Percentiles rank a stretch among this genome's conserved stretches.
phyloP scores from a whole-genome alignment of 257 asterid genomes.

The Leptodermis oblonga region DNA sequence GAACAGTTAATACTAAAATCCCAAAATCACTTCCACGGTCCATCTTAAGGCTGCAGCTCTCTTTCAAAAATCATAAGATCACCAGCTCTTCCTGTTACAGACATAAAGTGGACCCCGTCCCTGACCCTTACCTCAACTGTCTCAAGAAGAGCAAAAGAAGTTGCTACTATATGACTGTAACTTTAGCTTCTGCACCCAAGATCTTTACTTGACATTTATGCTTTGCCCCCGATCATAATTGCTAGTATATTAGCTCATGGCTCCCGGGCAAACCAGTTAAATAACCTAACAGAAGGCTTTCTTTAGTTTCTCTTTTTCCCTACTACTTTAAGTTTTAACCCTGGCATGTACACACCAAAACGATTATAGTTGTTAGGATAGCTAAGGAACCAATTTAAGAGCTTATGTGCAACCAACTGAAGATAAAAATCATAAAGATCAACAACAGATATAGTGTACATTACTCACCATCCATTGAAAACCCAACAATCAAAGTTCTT shows the following conservation, averaged over 20 bases:
- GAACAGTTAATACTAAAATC: neutral
- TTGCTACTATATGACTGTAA: no score
- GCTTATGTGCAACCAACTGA: neutral
- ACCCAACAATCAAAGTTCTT: neutral
- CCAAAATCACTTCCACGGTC: neutral
- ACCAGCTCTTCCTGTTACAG: neutral
- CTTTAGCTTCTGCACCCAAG: no score
- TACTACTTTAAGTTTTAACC: neutral
- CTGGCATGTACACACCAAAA: no score
- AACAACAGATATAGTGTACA: no score
- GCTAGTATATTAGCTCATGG: neutral
- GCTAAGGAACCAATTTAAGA: neutral
- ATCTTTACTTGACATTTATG: no score
- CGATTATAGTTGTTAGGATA: no score
- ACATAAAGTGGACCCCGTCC: neutral
- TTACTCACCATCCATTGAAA: no score
- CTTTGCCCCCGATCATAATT: no score
- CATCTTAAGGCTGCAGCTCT: slow-evolving; percentile 1
- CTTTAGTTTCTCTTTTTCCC: neutral
- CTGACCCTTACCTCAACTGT: neutral
- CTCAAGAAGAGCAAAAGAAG: neutral
- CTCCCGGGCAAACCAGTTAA: neutral
- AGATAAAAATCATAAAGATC: neutral
- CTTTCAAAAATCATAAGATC: neutral
- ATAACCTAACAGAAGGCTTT: neutral